Conservation (phyloP, 331 rosid species). For the Pyrus hybrid region DNA sequence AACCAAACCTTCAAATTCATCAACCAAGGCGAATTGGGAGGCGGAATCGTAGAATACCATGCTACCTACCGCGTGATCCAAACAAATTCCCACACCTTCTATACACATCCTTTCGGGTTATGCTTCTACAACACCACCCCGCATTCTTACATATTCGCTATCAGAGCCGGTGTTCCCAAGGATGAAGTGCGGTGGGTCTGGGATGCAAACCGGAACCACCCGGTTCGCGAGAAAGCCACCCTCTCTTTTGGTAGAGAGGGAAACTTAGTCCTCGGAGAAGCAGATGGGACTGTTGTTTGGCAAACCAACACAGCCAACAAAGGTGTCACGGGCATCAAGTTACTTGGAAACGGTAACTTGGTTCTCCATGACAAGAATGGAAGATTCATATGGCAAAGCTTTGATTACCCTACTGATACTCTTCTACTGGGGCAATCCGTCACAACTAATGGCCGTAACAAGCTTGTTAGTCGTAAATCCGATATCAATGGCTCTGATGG, state of each 20-base stretch:
- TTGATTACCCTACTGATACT: constrained; percentile 23
- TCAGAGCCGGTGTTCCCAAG: constrained; percentile 12
- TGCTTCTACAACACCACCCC: constrained; percentile 22
- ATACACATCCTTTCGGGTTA: constrained; percentile 3
- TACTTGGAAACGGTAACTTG: constrained; percentile 22
- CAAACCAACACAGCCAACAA: constrained; percentile 29
- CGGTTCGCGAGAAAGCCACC: constrained; percentile 24
- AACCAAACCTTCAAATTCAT: constrained; percentile 7
- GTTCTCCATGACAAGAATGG: constrained; percentile 22
- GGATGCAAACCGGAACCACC: constrained; percentile 29
- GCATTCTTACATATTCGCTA: not conserved
- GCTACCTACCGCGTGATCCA: constrained; percentile 5
- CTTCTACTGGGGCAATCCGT: constrained; percentile 22
- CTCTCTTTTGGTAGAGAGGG: constrained; percentile 18
- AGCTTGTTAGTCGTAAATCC: constrained; percentile 22
- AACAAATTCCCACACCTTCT: not conserved
- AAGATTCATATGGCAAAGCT: constrained; percentile 28
- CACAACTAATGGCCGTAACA: constrained; percentile 1
- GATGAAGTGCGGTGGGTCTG: constrained; percentile 34
- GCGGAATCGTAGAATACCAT: not conserved
- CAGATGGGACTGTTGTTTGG: constrained; percentile 18
- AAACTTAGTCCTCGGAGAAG: constrained; percentile 20
- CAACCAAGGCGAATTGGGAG: constrained; percentile 19
- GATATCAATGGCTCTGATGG: constrained; percentile 20
- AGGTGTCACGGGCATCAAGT: constrained; percentile 16